Evolutionary conservation across 441 rosid species (phyloP), one percentile per base, ranked within the genome.

Genomic region (Hura crepitans): DNA sequence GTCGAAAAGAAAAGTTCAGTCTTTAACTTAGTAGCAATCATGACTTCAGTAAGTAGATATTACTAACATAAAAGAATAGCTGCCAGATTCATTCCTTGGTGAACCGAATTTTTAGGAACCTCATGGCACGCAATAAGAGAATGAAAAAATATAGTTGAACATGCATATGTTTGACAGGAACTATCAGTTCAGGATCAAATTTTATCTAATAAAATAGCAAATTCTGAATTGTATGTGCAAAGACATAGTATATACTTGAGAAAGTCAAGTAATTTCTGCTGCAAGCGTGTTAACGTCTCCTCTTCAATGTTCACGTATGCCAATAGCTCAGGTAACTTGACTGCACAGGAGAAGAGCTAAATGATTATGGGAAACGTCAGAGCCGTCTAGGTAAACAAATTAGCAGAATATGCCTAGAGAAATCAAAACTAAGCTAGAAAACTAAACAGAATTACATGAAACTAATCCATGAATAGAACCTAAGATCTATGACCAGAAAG

Each of bases 271-370:
- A 95, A 77, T 72, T 84, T 92, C 87, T 87, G 98, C 78, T 95
- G 98, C 88, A 95, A 63, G 57, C 85, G 81, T 47, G 65, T 85
- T 79, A 89, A 74, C 47, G 98, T 90, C 72, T 95, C 99, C 79
- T 92, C 99, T 82, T 90, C 99, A 58, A 95, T 89, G 81, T 88
- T 89, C 66, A 87, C 95, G 71, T 86, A 87, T 63, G 91, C 82
- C 76, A 95, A 73, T 65, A 95, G 86, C 85, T 92, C 97, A 2
- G 98, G 99, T 53, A 95, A 84, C 78, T 95, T 95, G 66, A 95
- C 99, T 95, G 98, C 80, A 72, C 54, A 54, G 35, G 72, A 62
- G 63, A 66, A 50, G 8, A 25, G 11, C 22, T 31, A 33, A 27
- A 58, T 46, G 28, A 23, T 63, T 37, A 47, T 27, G 42, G 28